Base-by-base conservation (phyloP, 768 basidiomycete genomes). In the Hebeloma cylindrosporum region DNA sequence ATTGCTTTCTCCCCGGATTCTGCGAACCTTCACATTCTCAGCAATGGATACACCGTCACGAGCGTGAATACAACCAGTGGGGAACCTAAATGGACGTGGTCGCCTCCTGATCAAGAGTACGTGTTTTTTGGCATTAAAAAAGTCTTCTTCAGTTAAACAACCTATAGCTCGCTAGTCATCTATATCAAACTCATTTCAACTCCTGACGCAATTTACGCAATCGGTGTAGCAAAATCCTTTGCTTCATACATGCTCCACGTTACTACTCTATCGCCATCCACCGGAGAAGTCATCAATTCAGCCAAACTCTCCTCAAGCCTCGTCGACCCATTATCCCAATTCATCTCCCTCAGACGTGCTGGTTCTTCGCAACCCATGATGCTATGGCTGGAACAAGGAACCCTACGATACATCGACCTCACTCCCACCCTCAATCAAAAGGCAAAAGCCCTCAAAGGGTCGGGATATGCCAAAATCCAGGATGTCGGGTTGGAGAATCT, bases 21-120 rank as follows among this genome's bases (percentile, higher is more conserved):
- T 7, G 50, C 59, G 18, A 64, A 68, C 23, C 18, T 83, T 14
- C 77, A 79, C 47, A 72, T 77, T 16, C 62, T 88, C 23, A 79
- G 78, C 0, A 80, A 86, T 51, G 86, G 81, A 3, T 69, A 79
- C 56, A 72, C 71, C 0, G 70, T 93, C 6, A 73, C 67, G 7
- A 69, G 69, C 21, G 50, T 93, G 10, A 63, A 78, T 45, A 58
- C 69, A 0, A 57, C 48, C 2, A 75, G 72, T 1, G 89, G 89
- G 1, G 68, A 76, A 7, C 63, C 68, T 1, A 60, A 66, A 18
- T 95, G 92, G 93, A 69, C 65, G 1, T 93, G 89, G 85, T 73
- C 71, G n/a, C 74, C 82, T 17, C 70, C 72, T 10, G 85, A 88
- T 57, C 75, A 82, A 37, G 75, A 72, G 88, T 90, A 56, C 52